Percentiles rank a stretch among this genome's conserved stretches.
Evolutionary conservation across 2,329 filamentous ascomycete species (phyloP).

Genomic region (Aureobasidium sp.): DNA sequence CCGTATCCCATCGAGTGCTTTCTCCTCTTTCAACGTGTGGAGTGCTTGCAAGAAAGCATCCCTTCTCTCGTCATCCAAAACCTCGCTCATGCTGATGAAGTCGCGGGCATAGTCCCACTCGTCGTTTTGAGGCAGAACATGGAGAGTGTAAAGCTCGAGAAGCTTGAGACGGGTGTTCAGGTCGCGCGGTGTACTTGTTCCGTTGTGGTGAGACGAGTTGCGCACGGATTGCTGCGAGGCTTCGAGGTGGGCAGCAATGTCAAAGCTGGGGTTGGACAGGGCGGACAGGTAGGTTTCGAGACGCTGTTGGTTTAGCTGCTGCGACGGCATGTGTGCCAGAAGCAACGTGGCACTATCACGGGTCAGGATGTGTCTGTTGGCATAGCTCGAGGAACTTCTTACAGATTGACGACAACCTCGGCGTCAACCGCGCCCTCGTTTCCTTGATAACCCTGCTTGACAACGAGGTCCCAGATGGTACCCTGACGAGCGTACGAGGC

Average conservation of each 20-base stretch:
- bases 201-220: constrained; percentile 10
- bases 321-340: constrained; percentile 78
- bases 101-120: constrained; percentile 94
- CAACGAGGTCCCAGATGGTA: constrained; percentile 88
- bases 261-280: constrained; percentile 61
- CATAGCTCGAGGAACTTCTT: constrained; percentile 28
- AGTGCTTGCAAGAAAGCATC: constrained; percentile 84
- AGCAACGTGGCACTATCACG: constrained; percentile 70
- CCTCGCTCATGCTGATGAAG: constrained; percentile 77
- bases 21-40: constrained; percentile 75
- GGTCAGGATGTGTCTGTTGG: background rate
- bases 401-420: constrained; percentile 88
- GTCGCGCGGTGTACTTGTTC: constrained; percentile 71
- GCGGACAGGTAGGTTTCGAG: constrained; percentile 84
- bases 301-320: constrained; percentile 74
- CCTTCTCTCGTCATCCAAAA: constrained; percentile 84
- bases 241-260: constrained; percentile 56
- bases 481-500: constrained; percentile 81
- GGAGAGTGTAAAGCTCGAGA: constrained; percentile 87
- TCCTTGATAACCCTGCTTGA: constrained; percentile 77
- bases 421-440: constrained; percentile 85
- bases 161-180: constrained; percentile 81
- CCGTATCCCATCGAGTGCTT: constrained; percentile 58
- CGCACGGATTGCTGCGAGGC: constrained; percentile 28
- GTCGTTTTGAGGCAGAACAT: constrained; percentile 84